phyloP scores from a whole-genome alignment of 2,329 filamentous ascomycete genomes.

The Aspergillus eucalypticola region DNA sequence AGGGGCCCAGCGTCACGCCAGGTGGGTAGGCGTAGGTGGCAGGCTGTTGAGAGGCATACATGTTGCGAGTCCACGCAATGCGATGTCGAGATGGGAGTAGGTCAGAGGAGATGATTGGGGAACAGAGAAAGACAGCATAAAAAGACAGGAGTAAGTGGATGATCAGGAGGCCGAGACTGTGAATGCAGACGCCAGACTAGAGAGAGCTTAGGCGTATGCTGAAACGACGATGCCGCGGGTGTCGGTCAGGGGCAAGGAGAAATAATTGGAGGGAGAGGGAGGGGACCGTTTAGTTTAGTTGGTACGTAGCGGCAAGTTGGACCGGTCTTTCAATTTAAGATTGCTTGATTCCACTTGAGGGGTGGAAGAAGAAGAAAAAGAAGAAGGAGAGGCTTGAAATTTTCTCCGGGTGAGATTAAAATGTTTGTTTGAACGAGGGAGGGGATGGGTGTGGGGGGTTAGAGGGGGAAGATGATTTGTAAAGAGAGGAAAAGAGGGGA shows the following conservation, averaged over 20 bases:
- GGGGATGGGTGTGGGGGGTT: background rate
- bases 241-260: constrained; percentile 16
- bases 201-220: constrained; percentile 15
- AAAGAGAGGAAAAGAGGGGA: constrained; percentile 9
- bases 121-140: constrained; percentile 12
- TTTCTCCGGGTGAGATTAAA: background rate
- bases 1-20: constrained; percentile 33
- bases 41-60: constrained; percentile 34
- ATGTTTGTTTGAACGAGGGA: background rate
- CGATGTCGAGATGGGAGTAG: constrained; percentile 15
- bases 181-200: constrained; percentile 8
- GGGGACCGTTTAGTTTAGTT: constrained; percentile 10
- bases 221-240: constrained; percentile 27
- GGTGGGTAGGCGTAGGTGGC: constrained; percentile 34
- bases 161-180: constrained; percentile 12
- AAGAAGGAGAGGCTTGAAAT: background rate
- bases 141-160: constrained; percentile 16
- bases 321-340: background rate
- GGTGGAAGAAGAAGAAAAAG: background rate
- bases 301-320: constrained; percentile 7
- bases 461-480: constrained; percentile 1
- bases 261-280: constrained; percentile 15
- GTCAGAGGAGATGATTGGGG: constrained; percentile 16
- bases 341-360: constrained; percentile 6
- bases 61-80: constrained; percentile 25